These are phyloP conservation scores for Naganishia vishniacii DNA, from an alignment of 768 basidiomycete genomes.

Conservation along the genomic window DNA sequence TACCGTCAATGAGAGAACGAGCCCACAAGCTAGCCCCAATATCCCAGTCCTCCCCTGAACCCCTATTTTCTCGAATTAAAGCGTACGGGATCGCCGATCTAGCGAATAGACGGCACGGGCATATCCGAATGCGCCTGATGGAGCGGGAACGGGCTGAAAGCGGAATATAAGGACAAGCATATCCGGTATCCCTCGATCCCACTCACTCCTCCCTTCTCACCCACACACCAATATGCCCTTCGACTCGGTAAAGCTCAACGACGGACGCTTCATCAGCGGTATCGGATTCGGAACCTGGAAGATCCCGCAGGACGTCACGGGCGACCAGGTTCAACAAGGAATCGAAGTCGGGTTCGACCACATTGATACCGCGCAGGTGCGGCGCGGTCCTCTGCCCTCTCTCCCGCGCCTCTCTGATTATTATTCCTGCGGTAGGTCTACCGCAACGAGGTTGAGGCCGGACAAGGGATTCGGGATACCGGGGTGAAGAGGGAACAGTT, in stretches of 20 bases:
- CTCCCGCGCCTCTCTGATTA: neutral
- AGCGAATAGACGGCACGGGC: too few relatives aligned
- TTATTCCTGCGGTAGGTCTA: conserved; percentile 5
- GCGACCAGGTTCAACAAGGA: conserved; percentile 40
- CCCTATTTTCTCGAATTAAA: too few relatives aligned
- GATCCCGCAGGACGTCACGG: conserved; percentile 39
- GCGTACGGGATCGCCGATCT: too few relatives aligned
- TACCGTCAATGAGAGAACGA: too few relatives aligned
- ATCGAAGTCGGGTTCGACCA: conserved; percentile 43
- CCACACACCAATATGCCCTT: too few relatives aligned
- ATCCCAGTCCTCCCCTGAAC: too few relatives aligned
- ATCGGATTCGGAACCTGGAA: conserved; percentile 43
- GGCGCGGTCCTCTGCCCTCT: neutral
- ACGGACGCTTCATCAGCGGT: neutral
- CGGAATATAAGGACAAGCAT: too few relatives aligned
- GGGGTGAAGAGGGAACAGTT: conserved; percentile 25
- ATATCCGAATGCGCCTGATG: too few relatives aligned
- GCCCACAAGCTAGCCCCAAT: too few relatives aligned
- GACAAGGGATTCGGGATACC: conserved; percentile 20
- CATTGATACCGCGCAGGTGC: conserved; percentile 41
- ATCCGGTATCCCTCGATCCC: too few relatives aligned
- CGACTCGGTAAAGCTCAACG: conserved; percentile 7
- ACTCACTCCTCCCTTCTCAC: too few relatives aligned
- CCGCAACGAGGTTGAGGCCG: conserved; percentile 24
- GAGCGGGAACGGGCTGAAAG: too few relatives aligned